Conservation (phyloP, 2,329 filamentous ascomycete genomes). For the Aschersonia sp. region DNA sequence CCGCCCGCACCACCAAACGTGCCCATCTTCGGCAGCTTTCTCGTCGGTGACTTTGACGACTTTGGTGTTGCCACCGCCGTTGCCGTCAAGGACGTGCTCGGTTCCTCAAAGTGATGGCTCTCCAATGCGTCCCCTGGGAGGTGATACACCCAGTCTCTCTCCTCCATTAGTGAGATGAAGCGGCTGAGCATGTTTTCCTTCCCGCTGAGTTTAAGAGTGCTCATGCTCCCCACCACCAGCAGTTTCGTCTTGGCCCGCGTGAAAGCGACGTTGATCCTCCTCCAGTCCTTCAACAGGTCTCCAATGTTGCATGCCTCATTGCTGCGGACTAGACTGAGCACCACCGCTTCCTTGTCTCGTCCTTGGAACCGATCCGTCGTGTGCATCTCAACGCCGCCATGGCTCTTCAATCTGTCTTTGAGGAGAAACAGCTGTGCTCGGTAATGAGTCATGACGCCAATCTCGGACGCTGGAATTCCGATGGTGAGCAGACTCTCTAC, state of each 20-base stretch:
- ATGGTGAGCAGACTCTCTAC: constrained; percentile 63
- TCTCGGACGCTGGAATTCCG: constrained; percentile 60
- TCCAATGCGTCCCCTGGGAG: constrained; percentile 49
- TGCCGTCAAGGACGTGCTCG: constrained; percentile 26
- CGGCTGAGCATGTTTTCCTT: constrained; percentile 60
- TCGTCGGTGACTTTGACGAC: constrained; percentile 12
- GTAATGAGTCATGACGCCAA: constrained; percentile 95
- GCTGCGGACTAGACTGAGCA: constrained; percentile 75
- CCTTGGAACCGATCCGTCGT: constrained; percentile 96
- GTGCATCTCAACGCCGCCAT: constrained; percentile 70
- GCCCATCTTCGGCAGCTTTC: constrained; percentile 11
- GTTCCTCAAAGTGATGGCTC: constrained; percentile 52
- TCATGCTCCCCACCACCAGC: constrained; percentile 69
- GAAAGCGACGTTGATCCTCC: constrained; percentile 89
- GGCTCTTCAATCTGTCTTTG: constrained; percentile 51
- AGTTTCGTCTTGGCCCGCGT: constrained; percentile 88
- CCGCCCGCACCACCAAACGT: constrained; percentile 9
- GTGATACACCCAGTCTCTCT: constrained; percentile 66
- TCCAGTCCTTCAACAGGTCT: constrained; percentile 80
- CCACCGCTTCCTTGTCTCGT: constrained; percentile 83
- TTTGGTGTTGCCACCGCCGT: constrained; percentile 5
- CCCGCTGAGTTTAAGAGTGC: constrained; percentile 61
- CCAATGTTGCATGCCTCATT: constrained; percentile 77
- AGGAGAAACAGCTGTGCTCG: constrained; percentile 79
- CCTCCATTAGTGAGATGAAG: constrained; percentile 66